Conservation (phyloP, 2,329 filamentous ascomycete genomes). For the Cercospora sp. region DNA sequence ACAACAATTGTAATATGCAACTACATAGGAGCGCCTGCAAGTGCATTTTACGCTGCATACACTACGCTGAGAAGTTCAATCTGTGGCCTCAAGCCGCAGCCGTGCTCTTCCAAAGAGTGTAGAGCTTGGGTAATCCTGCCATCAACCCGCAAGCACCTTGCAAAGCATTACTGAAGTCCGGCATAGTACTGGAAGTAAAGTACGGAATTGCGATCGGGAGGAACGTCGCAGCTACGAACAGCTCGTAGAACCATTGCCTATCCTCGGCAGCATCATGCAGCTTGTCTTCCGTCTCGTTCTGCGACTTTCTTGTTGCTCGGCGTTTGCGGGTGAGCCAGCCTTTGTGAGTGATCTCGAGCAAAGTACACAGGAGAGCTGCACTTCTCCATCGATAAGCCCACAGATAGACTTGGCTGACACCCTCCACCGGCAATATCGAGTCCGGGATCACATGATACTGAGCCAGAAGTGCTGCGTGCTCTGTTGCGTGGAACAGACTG, state of each 20-base stretch:
- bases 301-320: neutral
- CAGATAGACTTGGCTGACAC: neutral
- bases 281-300: neutral
- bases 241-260: neutral
- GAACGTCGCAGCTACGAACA: neutral
- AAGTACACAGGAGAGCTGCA: neutral
- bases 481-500: neutral
- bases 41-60: neutral
- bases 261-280: neutral
- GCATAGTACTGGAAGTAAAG: neutral
- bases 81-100: neutral
- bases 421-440: neutral
- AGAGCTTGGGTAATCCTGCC: neutral
- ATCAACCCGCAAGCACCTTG: neutral
- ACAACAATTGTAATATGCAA: neutral
- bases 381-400: neutral
- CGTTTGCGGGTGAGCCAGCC: neutral
- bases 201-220: neutral
- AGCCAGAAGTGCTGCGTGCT: neutral
- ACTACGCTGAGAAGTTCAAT: neutral
- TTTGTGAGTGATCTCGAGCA: neutral
- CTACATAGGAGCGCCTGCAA: neutral
- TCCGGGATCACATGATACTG: neutral
- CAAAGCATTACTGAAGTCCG: neutral
- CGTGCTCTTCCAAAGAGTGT: neutral